Conservation (phyloP, 2,329 filamentous ascomycete genomes). For the Beauveria pseudobassiana region DNA sequence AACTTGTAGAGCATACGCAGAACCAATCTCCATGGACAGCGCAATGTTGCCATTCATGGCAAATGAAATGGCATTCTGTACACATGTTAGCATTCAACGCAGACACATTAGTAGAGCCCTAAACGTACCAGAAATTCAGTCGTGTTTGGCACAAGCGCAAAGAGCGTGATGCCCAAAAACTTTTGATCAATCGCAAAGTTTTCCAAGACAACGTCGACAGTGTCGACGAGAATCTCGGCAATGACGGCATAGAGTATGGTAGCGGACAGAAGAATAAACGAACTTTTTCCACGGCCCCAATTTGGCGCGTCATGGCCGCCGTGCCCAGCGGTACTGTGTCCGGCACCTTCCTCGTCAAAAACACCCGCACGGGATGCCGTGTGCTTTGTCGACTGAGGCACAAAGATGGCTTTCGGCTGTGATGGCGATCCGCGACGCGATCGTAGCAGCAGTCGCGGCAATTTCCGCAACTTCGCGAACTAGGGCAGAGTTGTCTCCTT, state of each 20-base stretch:
- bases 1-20: slow-evolving; percentile 92
- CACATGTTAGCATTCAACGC: slow-evolving; percentile 6
- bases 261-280: slow-evolving; percentile 78
- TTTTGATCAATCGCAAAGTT: slow-evolving; percentile 93
- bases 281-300: slow-evolving; percentile 88
- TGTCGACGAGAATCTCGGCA: slow-evolving; percentile 93
- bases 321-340: slow-evolving; percentile 29
- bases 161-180: slow-evolving; percentile 92
- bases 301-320: slow-evolving; percentile 97
- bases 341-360: slow-evolving; percentile 36
- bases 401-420: slow-evolving; percentile 31
- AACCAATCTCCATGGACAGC: slow-evolving; percentile 97
- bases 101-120: too few species aligned
- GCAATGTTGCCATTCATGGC: slow-evolving; percentile 99
- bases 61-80: slow-evolving; percentile 91
- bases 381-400: slow-evolving; percentile 16
- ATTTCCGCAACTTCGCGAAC: slow-evolving; percentile 88
- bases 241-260: slow-evolving; percentile 94
- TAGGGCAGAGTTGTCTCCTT: slow-evolving; percentile 73
- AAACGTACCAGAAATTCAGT: slow-evolving; percentile 85
- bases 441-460: slow-evolving; percentile 80
- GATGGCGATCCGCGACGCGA: slow-evolving; percentile 67
- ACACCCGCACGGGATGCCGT: slow-evolving; percentile 26
- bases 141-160: slow-evolving; percentile 94
- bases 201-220: slow-evolving; percentile 90